Evolutionary conservation across 345 rosid species (phyloP).

Genomic region (Brassica rapa): DNA sequence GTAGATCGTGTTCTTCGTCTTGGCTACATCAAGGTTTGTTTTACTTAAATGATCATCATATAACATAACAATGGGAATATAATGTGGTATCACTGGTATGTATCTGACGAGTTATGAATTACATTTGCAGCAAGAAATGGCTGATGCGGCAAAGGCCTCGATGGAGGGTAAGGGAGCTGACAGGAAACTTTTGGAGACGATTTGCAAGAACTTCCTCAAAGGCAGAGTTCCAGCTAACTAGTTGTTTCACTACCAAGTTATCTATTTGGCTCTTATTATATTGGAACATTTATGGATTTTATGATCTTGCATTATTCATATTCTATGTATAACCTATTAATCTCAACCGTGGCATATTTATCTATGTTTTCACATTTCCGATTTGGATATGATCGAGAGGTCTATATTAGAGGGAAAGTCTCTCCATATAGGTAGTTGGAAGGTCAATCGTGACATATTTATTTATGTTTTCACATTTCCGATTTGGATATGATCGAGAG

Average conservation of each 20-base stretch:
- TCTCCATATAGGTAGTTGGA: too few species aligned
- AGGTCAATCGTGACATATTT: too few species aligned
- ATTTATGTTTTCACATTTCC: too few species aligned
- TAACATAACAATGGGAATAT: neutral
- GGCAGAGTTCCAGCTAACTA: slow-evolving; percentile 38
- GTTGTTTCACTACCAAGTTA: neutral
- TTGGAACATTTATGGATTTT: slow-evolving; percentile 11
- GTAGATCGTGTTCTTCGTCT: slow-evolving; percentile 69
- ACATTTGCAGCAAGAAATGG: slow-evolving; percentile 36
- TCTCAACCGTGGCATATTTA: neutral
- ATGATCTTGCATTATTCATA: neutral
- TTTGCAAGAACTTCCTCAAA: slow-evolving; percentile 44
- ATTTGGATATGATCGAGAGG: too few species aligned
- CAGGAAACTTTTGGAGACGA: slow-evolving; percentile 32
- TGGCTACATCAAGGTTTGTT: slow-evolving; percentile 56
- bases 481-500: too few species aligned
- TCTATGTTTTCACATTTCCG: neutral
- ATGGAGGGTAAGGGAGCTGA: slow-evolving; percentile 37
- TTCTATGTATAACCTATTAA: slow-evolving; percentile 12
- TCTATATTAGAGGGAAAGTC: too few species aligned
- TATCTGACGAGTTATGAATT: neutral
- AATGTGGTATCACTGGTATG: neutral
- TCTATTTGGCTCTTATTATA: neutral
- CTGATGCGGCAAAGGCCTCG: slow-evolving; percentile 39
- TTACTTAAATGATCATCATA: neutral